Conservation (phyloP, 1,284 basidiomycete genomes). For the Farysia itapuensis region DNA sequence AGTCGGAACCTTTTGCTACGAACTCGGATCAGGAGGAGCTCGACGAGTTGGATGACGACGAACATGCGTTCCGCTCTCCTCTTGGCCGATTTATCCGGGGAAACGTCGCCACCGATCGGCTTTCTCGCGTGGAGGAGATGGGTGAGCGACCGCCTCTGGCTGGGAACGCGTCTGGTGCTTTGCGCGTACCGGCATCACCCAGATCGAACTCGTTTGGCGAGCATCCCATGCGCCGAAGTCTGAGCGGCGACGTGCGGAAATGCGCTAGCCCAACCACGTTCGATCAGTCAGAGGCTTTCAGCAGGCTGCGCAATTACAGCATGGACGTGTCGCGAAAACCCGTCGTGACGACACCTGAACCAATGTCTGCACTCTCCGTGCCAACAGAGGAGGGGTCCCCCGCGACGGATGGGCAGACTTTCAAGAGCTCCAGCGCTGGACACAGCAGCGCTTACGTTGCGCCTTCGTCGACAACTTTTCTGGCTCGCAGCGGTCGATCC, state of each 20-base stretch:
- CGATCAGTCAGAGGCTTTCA: no score
- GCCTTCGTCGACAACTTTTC: no score
- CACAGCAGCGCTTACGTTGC: no score
- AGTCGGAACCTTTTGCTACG: no score
- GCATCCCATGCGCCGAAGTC: slow-evolving; percentile 14
- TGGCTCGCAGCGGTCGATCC: slow-evolving; percentile 11
- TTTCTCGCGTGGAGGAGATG: slow-evolving; percentile 26
- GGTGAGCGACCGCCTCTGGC: slow-evolving; percentile 20
- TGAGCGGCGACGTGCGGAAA: slow-evolving; percentile 6
- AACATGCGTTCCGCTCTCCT: slow-evolving; percentile 14
- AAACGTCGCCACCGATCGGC: slow-evolving; percentile 7
- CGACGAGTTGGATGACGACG: not conserved
- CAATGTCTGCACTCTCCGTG: no score
- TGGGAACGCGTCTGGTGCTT: slow-evolving; percentile 1
- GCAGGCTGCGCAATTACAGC: no score
- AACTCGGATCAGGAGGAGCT: slow-evolving; percentile 1
- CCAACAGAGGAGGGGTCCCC: no score
- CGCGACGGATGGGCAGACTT: no score
- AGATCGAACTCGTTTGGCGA: slow-evolving; percentile 26
- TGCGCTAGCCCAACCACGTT: slow-evolving; percentile 5
- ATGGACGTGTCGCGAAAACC: no score
- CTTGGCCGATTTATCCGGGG: slow-evolving; percentile 20
- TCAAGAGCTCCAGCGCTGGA: no score
- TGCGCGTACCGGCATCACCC: slow-evolving; percentile 8
- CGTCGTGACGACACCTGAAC: no score